A percentile compares a stretch with the other conserved stretches of the same genome.
Conservation (phyloP, 345 rosid species). For the Noccaea bulbosa region DNA sequence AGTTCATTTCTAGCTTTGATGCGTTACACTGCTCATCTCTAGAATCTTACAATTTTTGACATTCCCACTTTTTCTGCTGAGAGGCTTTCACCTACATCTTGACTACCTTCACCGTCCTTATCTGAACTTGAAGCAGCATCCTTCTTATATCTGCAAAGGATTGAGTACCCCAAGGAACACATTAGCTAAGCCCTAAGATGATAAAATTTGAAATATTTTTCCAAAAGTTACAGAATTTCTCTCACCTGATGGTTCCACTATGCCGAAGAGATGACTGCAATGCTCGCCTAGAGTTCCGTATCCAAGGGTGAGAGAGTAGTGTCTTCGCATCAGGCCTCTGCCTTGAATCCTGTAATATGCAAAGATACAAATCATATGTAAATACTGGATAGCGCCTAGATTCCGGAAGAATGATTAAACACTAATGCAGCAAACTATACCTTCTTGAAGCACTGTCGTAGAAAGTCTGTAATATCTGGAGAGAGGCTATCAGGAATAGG, state of each 20-base stretch:
- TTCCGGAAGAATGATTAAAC: constrained; percentile 20
- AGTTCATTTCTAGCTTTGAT: constrained; percentile 28
- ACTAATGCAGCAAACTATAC: constrained; percentile 44
- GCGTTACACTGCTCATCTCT: constrained; percentile 15
- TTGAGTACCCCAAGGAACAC: constrained; percentile 26
- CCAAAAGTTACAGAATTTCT: constrained; percentile 8
- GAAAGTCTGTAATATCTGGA: constrained; percentile 91
- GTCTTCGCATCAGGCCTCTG: constrained; percentile 99
- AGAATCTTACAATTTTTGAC: constrained; percentile 53
- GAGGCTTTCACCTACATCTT: constrained; percentile 51
- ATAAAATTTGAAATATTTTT: neutral
- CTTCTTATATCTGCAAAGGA: constrained; percentile 58
- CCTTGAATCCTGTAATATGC: constrained; percentile 77
- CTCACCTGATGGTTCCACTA: constrained; percentile 76
- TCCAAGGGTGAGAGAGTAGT: constrained; percentile 97
- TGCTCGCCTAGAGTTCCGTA: constrained; percentile 83
- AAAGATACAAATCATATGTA: constrained; percentile 35
- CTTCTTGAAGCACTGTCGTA: constrained; percentile 96
- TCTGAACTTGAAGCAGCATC: constrained; percentile 52
- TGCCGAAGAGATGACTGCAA: constrained; percentile 84
- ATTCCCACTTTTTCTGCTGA: constrained; percentile 54
- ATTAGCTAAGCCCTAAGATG: constrained; percentile 3
- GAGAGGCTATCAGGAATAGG: constrained; percentile 97
- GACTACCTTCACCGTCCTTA: constrained; percentile 59
- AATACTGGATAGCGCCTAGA: constrained; percentile 17